Base-by-base conservation (phyloP, 441 rosid species). In the Aquilaria agallochum region DNA sequence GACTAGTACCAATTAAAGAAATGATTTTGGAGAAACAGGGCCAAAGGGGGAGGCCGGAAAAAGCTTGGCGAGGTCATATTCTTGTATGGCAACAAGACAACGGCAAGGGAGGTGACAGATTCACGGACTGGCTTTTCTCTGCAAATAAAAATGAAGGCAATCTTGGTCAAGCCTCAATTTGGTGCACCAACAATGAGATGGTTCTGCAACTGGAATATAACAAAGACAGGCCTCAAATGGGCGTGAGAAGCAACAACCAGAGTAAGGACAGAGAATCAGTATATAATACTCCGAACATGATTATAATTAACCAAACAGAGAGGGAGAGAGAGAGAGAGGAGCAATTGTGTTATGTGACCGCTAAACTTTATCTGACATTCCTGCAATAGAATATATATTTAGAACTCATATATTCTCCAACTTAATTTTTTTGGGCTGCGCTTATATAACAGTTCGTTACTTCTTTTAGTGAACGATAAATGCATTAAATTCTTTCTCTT, bases 51-150 rank as follows among this genome's bases (percentile, higher is more conserved):
- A 64, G 70, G 33, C 27, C 53, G 75, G 68, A 60, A 68, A 60
- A 66, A 65, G 59, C 56, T 34, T 14, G 60, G 48, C 45, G 57
- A 57, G 59, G 49, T 57, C 57, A 68, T 75, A 74, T 73, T 74
- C 77, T 49, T 53, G 53, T 54, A 59, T 63, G 67, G 72, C n/a
- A 80, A 78, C 72, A 86, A 74, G 87, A 82, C 87, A 83, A 83
- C 71, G 68, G 74, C 52, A 72, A 79, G 76, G 68, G 60, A 64
- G 63, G 66, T 53, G 62, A 66, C 52, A 73, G 34, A 55, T 67
- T 69, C 69, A 67, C 62, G 50, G 56, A 69, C 45, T 66, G 68
- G 63, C 64, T 74, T 74, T 72, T 72, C 67, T 70, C 55, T 63
- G 73, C 55, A 58, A 36, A 4, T 36, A 36, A 36, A 63, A 69